Evolutionary conservation across 192 early-diverging fungal genomes (phyloP), one percentile per base, ranked within the genome.

Genomic region (Coemansia sp.): DNA sequence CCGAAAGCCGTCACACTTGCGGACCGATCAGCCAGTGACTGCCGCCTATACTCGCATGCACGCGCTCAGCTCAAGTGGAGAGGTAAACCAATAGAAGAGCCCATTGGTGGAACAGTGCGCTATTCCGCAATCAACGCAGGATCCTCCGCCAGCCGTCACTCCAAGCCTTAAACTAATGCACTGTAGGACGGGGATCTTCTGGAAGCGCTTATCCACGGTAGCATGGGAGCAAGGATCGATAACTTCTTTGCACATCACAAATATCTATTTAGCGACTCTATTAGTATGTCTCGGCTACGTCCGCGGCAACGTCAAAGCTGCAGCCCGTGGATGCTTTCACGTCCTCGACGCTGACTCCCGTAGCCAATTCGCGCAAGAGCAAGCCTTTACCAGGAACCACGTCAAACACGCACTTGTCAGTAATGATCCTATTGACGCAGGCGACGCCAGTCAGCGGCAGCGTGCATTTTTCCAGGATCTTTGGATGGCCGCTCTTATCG

Each of bases 381-480:
- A 91, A 73, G 3, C 81, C 83, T 56, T 84, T 85, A n/a, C 70
- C 72, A 9, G 72, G 72, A 10, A 75, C 50, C 52, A 91, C 87
- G 43, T 91, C 87, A 70, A 91, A 91, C 26, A 91, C 90, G 72
- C 87, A 88, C 82, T 75, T 73, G 58, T 90, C 87, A 0, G 86
- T 89, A 56, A 89, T 90, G 52, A 91, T 90, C 36, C 78, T 76
- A 57, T 88, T 72, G 16, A 90, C 86, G 33, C 89, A 89, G 23
- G 78, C 72, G 37, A 83, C 85, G 62, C 88, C 91, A 3, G 91
- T 93, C 56, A 93, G 64, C 20, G 91, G 91, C 61, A 93, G 67
- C 1, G 88, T 79, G 82, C 89, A 90, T 41, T 85, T 72, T 7
- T 87, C 72, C 41, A 93, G 70, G 47, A 93, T 93, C 86, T 93